phyloP scores from a whole-genome alignment of 164 flowering plant genomes.

The Vitis riparia region DNA sequence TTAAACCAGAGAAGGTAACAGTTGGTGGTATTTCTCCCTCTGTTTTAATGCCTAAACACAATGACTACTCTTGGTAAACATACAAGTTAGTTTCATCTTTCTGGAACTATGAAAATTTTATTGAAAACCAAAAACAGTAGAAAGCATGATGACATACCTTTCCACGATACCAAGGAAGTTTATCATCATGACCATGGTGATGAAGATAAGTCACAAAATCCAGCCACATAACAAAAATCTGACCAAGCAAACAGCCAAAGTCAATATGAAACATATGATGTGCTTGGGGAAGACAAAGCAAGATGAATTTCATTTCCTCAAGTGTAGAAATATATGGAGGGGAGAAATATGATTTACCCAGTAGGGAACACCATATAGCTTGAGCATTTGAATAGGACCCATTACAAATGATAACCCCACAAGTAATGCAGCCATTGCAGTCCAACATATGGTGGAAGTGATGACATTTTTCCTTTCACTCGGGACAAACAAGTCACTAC shows the following conservation, averaged over 20 bases:
- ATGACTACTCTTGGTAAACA: no score
- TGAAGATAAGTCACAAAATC: slow-evolving; percentile 75
- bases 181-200: slow-evolving; percentile 73
- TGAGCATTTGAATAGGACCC: slow-evolving; percentile 75
- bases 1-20: no score
- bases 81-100: no score
- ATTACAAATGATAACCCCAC: slow-evolving; percentile 48
- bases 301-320: neutral
- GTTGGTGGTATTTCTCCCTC: no score
- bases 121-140: no score
- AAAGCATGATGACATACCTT: slow-evolving; percentile 35
- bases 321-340: neutral
- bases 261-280: neutral
- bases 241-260: neutral
- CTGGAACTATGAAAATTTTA: no score
- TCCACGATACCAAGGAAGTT: slow-evolving; percentile 79
- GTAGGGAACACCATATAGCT: slow-evolving; percentile 83
- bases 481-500: slow-evolving; percentile 71
- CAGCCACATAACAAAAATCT: slow-evolving; percentile 69
- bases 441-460: slow-evolving; percentile 80
- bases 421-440: slow-evolving; percentile 71
- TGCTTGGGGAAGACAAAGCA: neutral
- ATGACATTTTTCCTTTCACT: slow-evolving; percentile 70
- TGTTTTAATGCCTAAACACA: no score
- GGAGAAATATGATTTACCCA: slow-evolving; percentile 42